Evolutionary conservation across 1,284 basidiomycete species (phyloP).

Genomic region (Ganoderma meredithae): DNA sequence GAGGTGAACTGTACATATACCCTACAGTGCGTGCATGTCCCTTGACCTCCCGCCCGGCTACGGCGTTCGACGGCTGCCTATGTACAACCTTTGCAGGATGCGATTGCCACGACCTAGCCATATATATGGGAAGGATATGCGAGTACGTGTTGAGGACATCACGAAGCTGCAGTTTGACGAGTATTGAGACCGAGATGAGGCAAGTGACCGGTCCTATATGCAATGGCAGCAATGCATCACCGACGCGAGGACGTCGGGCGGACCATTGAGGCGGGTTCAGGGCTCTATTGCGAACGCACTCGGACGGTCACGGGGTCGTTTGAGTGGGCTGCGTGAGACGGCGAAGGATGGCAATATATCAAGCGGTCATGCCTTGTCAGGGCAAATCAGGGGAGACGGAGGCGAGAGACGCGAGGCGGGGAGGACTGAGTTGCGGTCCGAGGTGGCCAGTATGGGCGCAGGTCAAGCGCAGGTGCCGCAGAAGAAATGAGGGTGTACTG

Average conservation of each 20-base stretch:
- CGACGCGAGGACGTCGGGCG: neutral
- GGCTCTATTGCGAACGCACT: neutral
- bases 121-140: neutral
- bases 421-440: neutral
- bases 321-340: neutral
- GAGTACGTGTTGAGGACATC: conserved; percentile 7
- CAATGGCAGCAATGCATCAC: neutral
- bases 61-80: neutral
- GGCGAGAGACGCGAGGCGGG: neutral
- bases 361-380: conserved; percentile 3
- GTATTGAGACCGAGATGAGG: neutral
- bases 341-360: neutral
- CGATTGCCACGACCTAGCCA: neutral
- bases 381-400: neutral
- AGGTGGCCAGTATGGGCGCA: neutral
- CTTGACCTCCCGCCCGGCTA: neutral
- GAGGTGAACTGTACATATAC: neutral
- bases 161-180: neutral
- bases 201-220: neutral
- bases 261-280: conserved; percentile 2
- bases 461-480: neutral
- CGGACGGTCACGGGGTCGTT: neutral
- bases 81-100: neutral
- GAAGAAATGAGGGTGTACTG: neutral
- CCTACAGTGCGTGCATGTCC: neutral